Conservation (phyloP, 805 yeast species). For the Nakazawaea populi region DNA sequence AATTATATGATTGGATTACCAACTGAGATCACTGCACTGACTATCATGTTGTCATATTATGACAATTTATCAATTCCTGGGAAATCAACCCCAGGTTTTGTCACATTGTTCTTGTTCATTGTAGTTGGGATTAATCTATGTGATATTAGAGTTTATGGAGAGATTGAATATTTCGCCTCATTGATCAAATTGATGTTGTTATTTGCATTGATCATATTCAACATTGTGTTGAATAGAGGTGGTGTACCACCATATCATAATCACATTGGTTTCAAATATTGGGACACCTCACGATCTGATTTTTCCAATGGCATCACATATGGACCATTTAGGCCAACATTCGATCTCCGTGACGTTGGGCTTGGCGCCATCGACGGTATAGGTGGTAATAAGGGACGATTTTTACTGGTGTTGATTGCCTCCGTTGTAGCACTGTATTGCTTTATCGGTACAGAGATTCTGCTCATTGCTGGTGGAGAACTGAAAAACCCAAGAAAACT, state of each 20-base stretch:
- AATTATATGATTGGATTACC: slow-evolving; percentile 71
- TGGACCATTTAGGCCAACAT: slow-evolving; percentile 73
- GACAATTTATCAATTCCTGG: slow-evolving; percentile 44
- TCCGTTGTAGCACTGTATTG: slow-evolving; percentile 65
- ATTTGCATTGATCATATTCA: slow-evolving; percentile 50
- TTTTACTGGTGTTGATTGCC: slow-evolving; percentile 57
- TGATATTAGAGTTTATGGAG: slow-evolving; percentile 72
- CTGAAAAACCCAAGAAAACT: slow-evolving; percentile 74
- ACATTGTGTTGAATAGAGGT: slow-evolving; percentile 63
- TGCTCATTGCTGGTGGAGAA: slow-evolving; percentile 81
- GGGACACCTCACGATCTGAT: slow-evolving; percentile 53
- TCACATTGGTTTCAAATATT: slow-evolving; percentile 59
- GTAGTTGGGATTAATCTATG: slow-evolving; percentile 49
- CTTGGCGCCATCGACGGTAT: slow-evolving; percentile 50
- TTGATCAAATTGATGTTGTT: slow-evolving; percentile 51
- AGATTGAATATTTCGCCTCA: slow-evolving; percentile 61
- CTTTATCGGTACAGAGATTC: slow-evolving; percentile 77
- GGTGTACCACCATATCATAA: slow-evolving; percentile 38
- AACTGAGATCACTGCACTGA: slow-evolving; percentile 75
- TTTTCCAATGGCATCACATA: slow-evolving; percentile 39
- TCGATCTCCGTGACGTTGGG: slow-evolving; percentile 60
- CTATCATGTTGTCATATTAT: slow-evolving; percentile 69
- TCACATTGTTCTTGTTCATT: slow-evolving; percentile 48
- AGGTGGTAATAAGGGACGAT: slow-evolving; percentile 54
- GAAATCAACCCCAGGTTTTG: slow-evolving; percentile 57